Evolutionary conservation across 1,284 basidiomycete genomes (phyloP).

Genomic region (Rugosomyces carneus): DNA sequence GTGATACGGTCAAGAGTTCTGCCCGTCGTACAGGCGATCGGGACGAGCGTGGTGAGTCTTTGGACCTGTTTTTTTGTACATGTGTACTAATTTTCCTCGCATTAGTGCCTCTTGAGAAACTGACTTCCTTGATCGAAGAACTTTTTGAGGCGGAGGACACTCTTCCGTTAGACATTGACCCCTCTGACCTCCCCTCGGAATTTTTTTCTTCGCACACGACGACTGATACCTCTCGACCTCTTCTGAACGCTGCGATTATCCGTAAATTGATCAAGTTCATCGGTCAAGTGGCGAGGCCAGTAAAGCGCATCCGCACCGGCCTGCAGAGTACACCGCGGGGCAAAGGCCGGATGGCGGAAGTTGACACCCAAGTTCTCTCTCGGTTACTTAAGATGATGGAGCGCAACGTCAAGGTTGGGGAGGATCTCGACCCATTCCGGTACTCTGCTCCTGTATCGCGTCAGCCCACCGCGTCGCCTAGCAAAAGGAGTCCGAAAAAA

Average conservation of each 20-base stretch:
- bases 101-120: conserved; percentile 68
- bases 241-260: conserved; percentile 54
- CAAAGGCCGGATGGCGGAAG: conserved; percentile 54
- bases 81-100: conserved; percentile 5
- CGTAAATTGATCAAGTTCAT: conserved; percentile 67
- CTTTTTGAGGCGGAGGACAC: conserved; percentile 86
- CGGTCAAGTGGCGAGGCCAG: conserved; percentile 55
- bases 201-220: conserved; percentile 62
- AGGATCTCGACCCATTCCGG: conserved; percentile 66
- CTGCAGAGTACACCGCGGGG: conserved; percentile 40
- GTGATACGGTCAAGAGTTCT: conserved; percentile 38
- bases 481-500: conserved; percentile 38
- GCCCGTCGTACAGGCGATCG: conserved; percentile 63
- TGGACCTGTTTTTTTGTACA: conserved; percentile 5
- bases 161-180: conserved; percentile 58
- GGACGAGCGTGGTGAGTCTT: conserved; percentile 60
- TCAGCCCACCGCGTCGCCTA: conserved; percentile 22
- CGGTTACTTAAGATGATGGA: conserved; percentile 73
- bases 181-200: conserved; percentile 49
- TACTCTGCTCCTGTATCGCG: conserved; percentile 17
- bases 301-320: conserved; percentile 50
- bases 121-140: conserved; percentile 67
- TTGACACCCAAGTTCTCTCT: conserved; percentile 55
- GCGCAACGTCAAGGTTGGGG: conserved; percentile 66
- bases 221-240: conserved; percentile 48